phyloP scores from a whole-genome alignment of 75 land plant genomes.

The Picea glauca region DNA sequence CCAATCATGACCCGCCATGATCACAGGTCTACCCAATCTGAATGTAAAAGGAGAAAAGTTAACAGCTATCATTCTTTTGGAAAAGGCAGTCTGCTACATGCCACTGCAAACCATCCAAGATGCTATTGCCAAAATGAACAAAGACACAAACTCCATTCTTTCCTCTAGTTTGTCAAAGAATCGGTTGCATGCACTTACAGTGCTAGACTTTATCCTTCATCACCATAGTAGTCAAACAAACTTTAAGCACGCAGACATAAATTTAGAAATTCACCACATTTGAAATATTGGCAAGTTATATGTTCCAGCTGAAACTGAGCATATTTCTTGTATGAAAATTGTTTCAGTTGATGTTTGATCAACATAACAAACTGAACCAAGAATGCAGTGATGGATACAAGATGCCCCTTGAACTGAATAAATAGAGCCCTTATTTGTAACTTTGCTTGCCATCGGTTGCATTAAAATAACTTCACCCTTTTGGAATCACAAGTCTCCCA shows the following conservation, averaged over 20 bases:
- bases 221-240: neutral
- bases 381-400: neutral
- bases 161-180: neutral
- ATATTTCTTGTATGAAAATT: neutral
- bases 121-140: neutral
- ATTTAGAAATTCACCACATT: neutral
- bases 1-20: neutral
- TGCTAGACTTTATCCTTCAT: neutral
- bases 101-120: neutral
- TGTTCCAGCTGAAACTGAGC: neutral
- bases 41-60: neutral
- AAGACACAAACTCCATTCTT: neutral
- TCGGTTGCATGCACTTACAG: neutral
- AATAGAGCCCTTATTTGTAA: neutral
- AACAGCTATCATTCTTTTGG: neutral
- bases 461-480: neutral
- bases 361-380: neutral
- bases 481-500: neutral
- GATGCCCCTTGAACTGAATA: neutral
- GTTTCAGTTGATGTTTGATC: neutral
- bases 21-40: neutral
- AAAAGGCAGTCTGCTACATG: conserved; percentile 2
- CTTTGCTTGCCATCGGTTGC: too few species aligned
- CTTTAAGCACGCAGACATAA: neutral
- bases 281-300: neutral